Conservation (phyloP, 441 rosid genomes). For the Pelargonium australe region DNA sequence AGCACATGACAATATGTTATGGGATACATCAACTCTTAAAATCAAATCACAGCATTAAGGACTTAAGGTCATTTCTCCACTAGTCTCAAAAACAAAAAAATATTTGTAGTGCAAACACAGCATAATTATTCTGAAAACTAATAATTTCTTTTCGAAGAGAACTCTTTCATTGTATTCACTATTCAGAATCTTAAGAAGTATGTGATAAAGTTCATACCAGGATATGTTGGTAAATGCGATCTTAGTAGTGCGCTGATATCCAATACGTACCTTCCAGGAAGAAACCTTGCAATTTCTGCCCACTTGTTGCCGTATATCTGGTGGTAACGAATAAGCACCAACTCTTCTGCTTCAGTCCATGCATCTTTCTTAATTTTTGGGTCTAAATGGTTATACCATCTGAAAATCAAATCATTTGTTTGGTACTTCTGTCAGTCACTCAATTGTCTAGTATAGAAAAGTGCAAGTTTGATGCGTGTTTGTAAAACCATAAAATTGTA, state of each 20-base stretch:
- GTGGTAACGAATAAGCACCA: slow-evolving; percentile 19
- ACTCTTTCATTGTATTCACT: neutral
- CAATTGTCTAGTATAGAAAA: neutral
- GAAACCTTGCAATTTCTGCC: slow-evolving; percentile 25
- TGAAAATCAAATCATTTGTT: slow-evolving; percentile 15
- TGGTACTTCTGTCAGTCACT: neutral
- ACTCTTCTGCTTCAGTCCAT: slow-evolving; percentile 29
- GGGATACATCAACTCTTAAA: neutral
- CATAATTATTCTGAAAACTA: neutral
- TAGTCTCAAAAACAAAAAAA: no score
- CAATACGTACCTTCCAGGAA: slow-evolving; percentile 30
- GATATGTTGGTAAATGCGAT: neutral
- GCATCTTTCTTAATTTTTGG: slow-evolving; percentile 26
- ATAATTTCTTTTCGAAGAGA: neutral
- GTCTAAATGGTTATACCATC: slow-evolving; percentile 32
- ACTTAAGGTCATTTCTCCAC: neutral
- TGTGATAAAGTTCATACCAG: neutral
- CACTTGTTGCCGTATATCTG: slow-evolving; percentile 28
- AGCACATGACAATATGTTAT: neutral
- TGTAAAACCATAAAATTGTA: neutral
- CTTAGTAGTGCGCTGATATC: neutral
- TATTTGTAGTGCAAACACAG: no score
- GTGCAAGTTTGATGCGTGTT: neutral
- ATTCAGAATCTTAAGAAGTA: neutral
- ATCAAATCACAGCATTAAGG: neutral